A percentile compares a stretch with the other conserved stretches of the same genome.
Evolutionary conservation across 2,329 filamentous ascomycete genomes (phyloP).

Genomic region (Mycocentrospora acerina): DNA sequence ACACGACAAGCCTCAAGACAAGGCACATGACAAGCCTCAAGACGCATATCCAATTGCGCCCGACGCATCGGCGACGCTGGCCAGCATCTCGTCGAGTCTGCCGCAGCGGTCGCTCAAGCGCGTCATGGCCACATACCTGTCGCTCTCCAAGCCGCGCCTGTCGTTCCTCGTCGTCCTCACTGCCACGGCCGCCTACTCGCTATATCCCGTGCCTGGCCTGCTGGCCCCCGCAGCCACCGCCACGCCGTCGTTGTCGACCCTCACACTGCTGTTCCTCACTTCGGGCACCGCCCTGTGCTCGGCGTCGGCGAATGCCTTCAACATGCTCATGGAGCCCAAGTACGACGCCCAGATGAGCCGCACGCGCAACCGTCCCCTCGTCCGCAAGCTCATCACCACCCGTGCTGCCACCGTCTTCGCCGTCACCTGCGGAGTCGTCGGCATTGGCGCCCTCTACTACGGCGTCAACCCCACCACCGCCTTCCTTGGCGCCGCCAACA

Average conservation of each 20-base stretch:
- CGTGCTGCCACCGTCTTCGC: slow-evolving; percentile 78
- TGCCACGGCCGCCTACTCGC: slow-evolving; percentile 84
- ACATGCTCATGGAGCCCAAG: slow-evolving; percentile 93
- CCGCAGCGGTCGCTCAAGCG: slow-evolving; percentile 62
- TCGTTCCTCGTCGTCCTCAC: slow-evolving; percentile 89
- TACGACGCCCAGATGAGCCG: slow-evolving; percentile 92
- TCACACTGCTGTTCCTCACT: slow-evolving; percentile 91
- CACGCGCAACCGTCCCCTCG: slow-evolving; percentile 88
- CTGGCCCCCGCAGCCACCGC: slow-evolving; percentile 68
- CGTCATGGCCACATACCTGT: slow-evolving; percentile 76
- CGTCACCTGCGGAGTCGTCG: slow-evolving; percentile 66
- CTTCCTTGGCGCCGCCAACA: slow-evolving; percentile 80
- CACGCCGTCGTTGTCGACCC: slow-evolving; percentile 78
- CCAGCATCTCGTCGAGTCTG: slow-evolving; percentile 58
- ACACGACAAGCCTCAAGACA: slow-evolving; percentile 7
- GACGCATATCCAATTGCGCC: slow-evolving; percentile 45
- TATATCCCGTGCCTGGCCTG: slow-evolving; percentile 89
- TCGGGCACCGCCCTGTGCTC: slow-evolving; percentile 83
- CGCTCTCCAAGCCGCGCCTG: slow-evolving; percentile 92
- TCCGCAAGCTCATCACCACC: slow-evolving; percentile 73
- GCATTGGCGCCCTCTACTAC: slow-evolving; percentile 74
- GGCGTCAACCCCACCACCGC: slow-evolving; percentile 95
- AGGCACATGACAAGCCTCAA: slow-evolving; percentile 7
- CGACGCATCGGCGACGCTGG: slow-evolving; percentile 63
- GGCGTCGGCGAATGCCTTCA: slow-evolving; percentile 90